Conservation (phyloP, 768 basidiomycete species). For the Tephrocybe sp. region DNA sequence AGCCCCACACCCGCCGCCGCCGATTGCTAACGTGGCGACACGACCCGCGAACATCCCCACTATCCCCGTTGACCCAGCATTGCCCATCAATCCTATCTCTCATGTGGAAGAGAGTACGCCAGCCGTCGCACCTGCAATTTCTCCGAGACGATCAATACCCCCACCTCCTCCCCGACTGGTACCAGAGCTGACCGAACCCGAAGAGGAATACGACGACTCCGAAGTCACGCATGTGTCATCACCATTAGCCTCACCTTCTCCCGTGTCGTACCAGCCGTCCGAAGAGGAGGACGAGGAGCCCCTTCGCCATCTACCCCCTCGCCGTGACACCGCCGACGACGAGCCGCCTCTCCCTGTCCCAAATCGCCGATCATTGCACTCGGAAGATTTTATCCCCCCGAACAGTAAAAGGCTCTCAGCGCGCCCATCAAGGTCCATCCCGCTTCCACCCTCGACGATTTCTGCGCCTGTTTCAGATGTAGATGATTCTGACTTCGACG, state of each 20-base stretch:
- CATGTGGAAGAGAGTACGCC: background rate
- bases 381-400: constrained; percentile 1
- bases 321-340: constrained; percentile 7
- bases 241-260: background rate
- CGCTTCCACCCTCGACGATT: constrained; percentile 14
- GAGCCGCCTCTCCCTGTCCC: constrained; percentile 21
- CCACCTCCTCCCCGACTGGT: constrained; percentile 26
- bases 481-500: constrained; percentile 35
- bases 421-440: constrained; percentile 15
- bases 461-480: constrained; percentile 20
- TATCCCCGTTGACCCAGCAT: constrained; percentile 8
- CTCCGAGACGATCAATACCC: constrained; percentile 13
- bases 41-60: constrained; percentile 9
- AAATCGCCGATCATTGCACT: constrained; percentile 13
- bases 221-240: background rate
- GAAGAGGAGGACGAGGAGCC: constrained; percentile 18
- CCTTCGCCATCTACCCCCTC: constrained; percentile 16
- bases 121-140: background rate
- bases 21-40: constrained; percentile 12
- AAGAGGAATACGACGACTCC: constrained; percentile 22
- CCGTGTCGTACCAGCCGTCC: constrained; percentile 1
- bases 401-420: constrained; percentile 4
- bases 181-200: constrained; percentile 26
- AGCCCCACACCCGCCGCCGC: constrained; percentile 17
- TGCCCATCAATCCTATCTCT: constrained; percentile 8